Conservation (phyloP, 768 basidiomycete species). For the Xerocomellus chrysenteron region DNA sequence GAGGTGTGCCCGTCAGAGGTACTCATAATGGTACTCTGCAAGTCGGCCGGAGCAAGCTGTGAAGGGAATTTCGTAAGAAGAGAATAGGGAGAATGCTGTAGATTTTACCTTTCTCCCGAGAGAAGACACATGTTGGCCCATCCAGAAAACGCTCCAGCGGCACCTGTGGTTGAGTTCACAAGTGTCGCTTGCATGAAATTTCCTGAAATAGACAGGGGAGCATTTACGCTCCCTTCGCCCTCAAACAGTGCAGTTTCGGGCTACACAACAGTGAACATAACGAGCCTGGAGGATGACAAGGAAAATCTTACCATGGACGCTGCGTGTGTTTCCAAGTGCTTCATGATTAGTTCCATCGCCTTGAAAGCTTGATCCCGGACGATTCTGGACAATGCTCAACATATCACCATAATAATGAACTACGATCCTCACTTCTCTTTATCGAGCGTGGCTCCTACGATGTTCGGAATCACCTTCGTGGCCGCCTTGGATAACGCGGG, state of each 20-base stretch:
- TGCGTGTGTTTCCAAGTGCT: constrained; percentile 76
- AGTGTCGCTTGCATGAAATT: constrained; percentile 39
- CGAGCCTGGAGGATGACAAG: background rate
- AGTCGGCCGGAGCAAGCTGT: constrained; percentile 69
- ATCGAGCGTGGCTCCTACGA: constrained; percentile 79
- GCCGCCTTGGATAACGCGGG: constrained; percentile 92
- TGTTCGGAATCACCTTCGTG: constrained; percentile 82
- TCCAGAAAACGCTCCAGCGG: constrained; percentile 87
- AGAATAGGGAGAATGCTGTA: background rate
- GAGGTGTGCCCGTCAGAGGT: constrained; percentile 42
- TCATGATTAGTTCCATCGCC: constrained; percentile 84
- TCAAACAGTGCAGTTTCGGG: constrained; percentile 53
- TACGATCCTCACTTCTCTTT: constrained; percentile 78
- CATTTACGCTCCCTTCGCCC: constrained; percentile 34
- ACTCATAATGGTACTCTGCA: constrained; percentile 62
- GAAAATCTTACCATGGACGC: constrained; percentile 67
- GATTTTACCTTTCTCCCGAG: constrained; percentile 71
- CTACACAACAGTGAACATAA: constrained; percentile 32
- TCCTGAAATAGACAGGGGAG: constrained; percentile 29
- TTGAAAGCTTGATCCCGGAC: constrained; percentile 97
- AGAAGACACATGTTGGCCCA: constrained; percentile 85
- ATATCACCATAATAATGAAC: background rate
- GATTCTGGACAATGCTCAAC: constrained; percentile 46
- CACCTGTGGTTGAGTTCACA: constrained; percentile 85
- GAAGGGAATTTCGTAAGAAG: background rate